These are phyloP conservation scores for Plasmodium coatneyi DNA, from an alignment of 169 alveolate species.

Conservation along the genomic window DNA sequence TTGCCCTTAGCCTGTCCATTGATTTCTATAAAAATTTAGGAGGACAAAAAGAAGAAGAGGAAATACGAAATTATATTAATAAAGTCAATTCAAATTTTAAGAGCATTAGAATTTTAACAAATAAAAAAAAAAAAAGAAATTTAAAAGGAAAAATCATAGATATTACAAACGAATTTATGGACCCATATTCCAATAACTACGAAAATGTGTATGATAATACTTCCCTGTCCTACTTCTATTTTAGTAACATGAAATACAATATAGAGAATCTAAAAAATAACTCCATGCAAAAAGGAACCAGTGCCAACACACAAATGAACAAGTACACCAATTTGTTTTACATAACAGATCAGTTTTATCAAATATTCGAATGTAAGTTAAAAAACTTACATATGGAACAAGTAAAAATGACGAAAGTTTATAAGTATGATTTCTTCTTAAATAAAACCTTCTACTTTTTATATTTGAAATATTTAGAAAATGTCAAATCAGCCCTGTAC, in stretches of 20 bases:
- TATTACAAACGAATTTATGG: not conserved
- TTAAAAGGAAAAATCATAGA: not conserved
- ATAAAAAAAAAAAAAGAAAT: constrained; percentile 1
- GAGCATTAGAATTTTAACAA: constrained; percentile 26
- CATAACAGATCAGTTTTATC: constrained; percentile 1
- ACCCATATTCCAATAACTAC: constrained; percentile 1
- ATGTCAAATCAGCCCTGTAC: constrained; percentile 8
- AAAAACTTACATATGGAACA: not conserved
- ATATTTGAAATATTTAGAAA: constrained; percentile 51
- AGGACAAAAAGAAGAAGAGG: constrained; percentile 57
- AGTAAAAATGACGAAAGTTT: constrained; percentile 20
- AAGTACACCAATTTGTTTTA: constrained; percentile 26
- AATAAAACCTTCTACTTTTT: constrained; percentile 36
- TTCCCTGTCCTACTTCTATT: not conserved
- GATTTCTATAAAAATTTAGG: constrained; percentile 63
- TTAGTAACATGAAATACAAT: constrained; percentile 23
- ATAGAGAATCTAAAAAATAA: not conserved
- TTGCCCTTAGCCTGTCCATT: constrained; percentile 33
- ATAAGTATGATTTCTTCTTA: constrained; percentile 41
- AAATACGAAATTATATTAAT: constrained; percentile 48
- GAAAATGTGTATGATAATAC: not conserved
- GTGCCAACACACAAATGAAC: not conserved
- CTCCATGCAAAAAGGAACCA: not conserved
- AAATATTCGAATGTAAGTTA: constrained; percentile 10
- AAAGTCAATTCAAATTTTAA: constrained; percentile 28